These are phyloP conservation scores for Cotoneaster glaucophyllus DNA, from an alignment of 306 rosid species.

Conservation along the genomic window DNA sequence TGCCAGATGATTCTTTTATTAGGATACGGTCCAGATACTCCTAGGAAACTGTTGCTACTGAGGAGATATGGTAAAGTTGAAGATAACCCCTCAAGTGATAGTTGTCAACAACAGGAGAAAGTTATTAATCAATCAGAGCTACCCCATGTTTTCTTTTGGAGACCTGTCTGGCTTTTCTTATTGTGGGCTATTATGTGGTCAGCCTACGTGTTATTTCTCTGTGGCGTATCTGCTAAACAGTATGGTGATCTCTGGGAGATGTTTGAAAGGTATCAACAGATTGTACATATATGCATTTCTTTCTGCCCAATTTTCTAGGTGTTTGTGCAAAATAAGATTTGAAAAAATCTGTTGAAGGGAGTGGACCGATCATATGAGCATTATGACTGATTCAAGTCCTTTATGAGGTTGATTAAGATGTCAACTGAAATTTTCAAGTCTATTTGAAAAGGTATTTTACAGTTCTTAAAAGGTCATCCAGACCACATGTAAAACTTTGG, in stretches of 20 bases:
- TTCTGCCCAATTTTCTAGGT: not conserved
- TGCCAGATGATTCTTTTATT: constrained; percentile 64
- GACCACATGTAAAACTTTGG: not conserved
- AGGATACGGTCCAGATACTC: constrained; percentile 87
- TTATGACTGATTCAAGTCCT: not conserved
- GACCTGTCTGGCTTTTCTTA: constrained; percentile 42
- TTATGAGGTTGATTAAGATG: not conserved
- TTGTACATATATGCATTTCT: not conserved
- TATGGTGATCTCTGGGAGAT: constrained; percentile 79
- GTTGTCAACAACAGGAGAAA: constrained; percentile 30
- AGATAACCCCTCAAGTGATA: constrained; percentile 35
- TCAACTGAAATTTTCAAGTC: not conserved
- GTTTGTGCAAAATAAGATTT: not conserved
- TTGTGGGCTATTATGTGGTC: constrained; percentile 68
- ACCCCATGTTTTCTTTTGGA: constrained; percentile 53
- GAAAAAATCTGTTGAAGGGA: not conserved
- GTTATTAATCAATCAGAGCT: constrained; percentile 21
- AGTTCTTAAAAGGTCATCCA: not conserved
- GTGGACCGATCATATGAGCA: not conserved
- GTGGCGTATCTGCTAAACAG: constrained; percentile 50
- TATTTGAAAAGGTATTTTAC: not conserved
- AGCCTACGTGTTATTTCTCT: constrained; percentile 63
- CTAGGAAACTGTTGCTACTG: constrained; percentile 52
- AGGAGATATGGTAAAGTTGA: constrained; percentile 30
- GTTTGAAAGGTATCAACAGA: constrained; percentile 64